Evolutionary conservation across 768 basidiomycete species (phyloP).

Genomic region (Candolleomyces efflorescens): DNA sequence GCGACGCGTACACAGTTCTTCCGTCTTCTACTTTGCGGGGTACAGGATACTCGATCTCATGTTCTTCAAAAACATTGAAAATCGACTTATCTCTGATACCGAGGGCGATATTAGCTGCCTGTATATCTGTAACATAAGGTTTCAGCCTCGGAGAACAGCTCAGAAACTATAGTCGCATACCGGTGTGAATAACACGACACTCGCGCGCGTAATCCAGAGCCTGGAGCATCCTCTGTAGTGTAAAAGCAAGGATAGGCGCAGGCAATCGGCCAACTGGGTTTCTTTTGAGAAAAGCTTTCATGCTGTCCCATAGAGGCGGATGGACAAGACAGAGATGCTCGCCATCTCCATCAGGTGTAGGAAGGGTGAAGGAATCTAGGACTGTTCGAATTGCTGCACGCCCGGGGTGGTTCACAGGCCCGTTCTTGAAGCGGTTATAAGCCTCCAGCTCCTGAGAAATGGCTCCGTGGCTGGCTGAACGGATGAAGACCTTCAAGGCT

Average conservation of each 20-base stretch:
- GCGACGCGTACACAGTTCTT: conserved; percentile 12
- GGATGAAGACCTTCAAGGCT: conserved; percentile 12
- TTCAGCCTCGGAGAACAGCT: not conserved
- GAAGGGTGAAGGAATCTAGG: not conserved
- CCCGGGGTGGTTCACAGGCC: not conserved
- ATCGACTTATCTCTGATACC: not conserved
- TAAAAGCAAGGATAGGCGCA: not conserved
- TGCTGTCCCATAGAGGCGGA: conserved; percentile 7
- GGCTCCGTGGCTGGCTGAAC: conserved; percentile 1
- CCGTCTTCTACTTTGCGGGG: conserved; percentile 13
- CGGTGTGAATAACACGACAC: conserved; percentile 15
- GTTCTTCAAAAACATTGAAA: conserved; percentile 12
- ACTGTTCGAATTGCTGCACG: not conserved
- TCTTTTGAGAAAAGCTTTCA: conserved; percentile 3
- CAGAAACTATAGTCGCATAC: conserved; percentile 3
- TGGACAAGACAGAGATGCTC: not conserved
- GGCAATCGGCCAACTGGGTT: not conserved
- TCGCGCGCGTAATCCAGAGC: conserved; percentile 13
- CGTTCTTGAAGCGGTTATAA: not conserved
- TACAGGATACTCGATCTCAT: conserved; percentile 8
- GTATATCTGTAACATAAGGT: conserved; percentile 11
- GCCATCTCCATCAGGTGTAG: not conserved
- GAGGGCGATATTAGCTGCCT: conserved; percentile 12
- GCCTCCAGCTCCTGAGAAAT: not conserved
- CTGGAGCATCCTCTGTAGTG: conserved; percentile 7